phyloP scores from a whole-genome alignment of 805 yeast species.

The Metschnikowia corniflorae region DNA sequence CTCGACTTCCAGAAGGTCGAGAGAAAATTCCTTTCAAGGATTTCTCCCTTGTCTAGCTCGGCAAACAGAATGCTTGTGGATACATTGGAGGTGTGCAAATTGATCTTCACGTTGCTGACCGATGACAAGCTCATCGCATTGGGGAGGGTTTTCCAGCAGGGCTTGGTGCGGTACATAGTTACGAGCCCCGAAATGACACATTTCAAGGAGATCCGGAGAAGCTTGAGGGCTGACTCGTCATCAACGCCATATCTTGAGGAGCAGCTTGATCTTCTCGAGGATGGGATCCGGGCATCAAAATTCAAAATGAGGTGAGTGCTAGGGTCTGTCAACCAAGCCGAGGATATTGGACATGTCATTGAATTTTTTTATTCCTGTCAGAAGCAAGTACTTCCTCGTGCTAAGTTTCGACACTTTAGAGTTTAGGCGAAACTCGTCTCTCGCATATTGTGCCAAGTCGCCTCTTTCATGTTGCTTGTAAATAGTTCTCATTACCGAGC shows the following conservation, averaged over 20 bases:
- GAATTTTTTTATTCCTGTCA: constrained; percentile 28
- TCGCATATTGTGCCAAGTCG: constrained; percentile 30
- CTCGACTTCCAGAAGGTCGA: constrained; percentile 28
- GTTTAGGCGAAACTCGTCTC: constrained; percentile 33
- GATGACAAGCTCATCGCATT: constrained; percentile 7
- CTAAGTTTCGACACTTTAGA: constrained; percentile 26
- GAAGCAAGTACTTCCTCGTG: constrained; percentile 37
- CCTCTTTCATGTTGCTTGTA: constrained; percentile 35
- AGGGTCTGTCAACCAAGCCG: constrained; percentile 17
- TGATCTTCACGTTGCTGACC: constrained; percentile 11
- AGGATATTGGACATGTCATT: constrained; percentile 23
- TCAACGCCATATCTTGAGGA: constrained; percentile 7
- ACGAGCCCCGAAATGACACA: constrained; percentile 10
- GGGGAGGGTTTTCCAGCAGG: constrained; percentile 11
- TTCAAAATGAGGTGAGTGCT: constrained; percentile 9
- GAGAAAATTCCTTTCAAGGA: constrained; percentile 15
- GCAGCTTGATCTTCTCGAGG: constrained; percentile 11
- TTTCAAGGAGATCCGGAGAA: constrained; percentile 9
- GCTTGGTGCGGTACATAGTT: constrained; percentile 8
- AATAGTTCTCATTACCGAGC: constrained; percentile 30
- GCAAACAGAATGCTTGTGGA: constrained; percentile 13
- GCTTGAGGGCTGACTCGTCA: not conserved
- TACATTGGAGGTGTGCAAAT: constrained; percentile 12
- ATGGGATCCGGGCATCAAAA: constrained; percentile 13
- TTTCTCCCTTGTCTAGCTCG: constrained; percentile 15